Percentiles rank a stretch among this genome's conserved stretches.
phyloP scores from a whole-genome alignment of 352 stramenopile species.

The Phytophthora sansomeana region DNA sequence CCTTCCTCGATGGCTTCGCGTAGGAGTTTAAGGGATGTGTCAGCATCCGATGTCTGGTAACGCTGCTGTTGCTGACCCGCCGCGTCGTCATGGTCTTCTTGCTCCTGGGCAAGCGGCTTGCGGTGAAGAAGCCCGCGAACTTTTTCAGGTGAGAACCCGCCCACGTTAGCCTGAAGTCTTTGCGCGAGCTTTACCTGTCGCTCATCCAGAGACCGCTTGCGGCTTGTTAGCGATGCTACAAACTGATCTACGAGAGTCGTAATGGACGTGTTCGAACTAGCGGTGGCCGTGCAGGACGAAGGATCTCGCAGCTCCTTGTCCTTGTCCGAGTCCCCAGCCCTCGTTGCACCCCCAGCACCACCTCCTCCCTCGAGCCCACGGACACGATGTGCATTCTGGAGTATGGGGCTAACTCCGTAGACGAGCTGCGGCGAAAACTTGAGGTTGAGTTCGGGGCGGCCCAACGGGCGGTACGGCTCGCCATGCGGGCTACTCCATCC shows the following conservation, averaged over 20 bases:
- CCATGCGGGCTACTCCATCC: slow-evolving; percentile 80
- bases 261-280: slow-evolving; percentile 1
- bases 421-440: slow-evolving; percentile 70
- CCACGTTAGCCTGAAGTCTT: slow-evolving; percentile 54
- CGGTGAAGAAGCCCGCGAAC: slow-evolving; percentile 36
- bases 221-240: slow-evolving; percentile 25
- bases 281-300: background rate
- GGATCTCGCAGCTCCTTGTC: slow-evolving; percentile 22
- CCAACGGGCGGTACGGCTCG: slow-evolving; percentile 73
- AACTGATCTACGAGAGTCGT: slow-evolving; percentile 33
- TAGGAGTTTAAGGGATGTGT: slow-evolving; percentile 59
- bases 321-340: slow-evolving; percentile 18
- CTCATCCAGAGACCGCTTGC: slow-evolving; percentile 52
- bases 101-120: slow-evolving; percentile 8
- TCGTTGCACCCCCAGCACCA: background rate
- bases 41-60: slow-evolving; percentile 15
- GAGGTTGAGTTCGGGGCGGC: slow-evolving; percentile 70
- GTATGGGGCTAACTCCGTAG: slow-evolving; percentile 34
- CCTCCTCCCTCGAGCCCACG: slow-evolving; percentile 27
- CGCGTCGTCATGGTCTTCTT: background rate
- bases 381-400: slow-evolving; percentile 48
- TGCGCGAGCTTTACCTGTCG: slow-evolving; percentile 61
- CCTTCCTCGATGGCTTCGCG: slow-evolving; percentile 64
- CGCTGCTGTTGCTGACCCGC: slow-evolving; percentile 12
- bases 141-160: slow-evolving; percentile 61